Evolutionary conservation across 2,329 filamentous ascomycete genomes (phyloP).

Genomic region (Emergomyces africanus): DNA sequence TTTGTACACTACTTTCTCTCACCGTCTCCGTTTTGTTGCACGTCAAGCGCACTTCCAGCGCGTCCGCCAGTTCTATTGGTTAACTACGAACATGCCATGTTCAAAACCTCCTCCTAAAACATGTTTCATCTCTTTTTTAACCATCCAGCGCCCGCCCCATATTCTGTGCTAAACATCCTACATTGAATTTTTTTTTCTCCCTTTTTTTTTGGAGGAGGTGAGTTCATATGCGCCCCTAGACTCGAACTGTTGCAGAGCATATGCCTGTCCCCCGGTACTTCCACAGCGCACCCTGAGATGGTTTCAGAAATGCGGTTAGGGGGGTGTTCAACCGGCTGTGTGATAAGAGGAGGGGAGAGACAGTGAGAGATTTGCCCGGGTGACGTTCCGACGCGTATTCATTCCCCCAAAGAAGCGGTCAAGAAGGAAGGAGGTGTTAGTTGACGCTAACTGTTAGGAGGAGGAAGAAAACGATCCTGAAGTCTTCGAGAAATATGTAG

Average conservation of each 20-base stretch:
- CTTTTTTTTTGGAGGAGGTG: no score
- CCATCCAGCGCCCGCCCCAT: no score
- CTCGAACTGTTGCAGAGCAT: no score
- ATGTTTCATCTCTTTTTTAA: conserved; percentile 8
- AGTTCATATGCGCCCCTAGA: no score
- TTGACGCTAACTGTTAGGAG: neutral
- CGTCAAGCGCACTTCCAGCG: neutral
- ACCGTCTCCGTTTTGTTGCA: neutral
- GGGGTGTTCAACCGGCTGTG: neutral
- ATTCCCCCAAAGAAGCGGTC: neutral
- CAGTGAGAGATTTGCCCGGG: no score
- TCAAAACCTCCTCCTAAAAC: neutral
- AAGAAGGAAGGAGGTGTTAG: neutral
- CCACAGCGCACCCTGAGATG: neutral
- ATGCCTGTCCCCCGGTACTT: no score
- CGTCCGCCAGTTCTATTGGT: neutral
- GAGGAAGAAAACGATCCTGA: neutral
- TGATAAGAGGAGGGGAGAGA: no score
- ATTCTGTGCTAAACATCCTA: neutral
- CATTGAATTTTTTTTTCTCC: neutral
- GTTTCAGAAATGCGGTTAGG: neutral
- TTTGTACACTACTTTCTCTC: neutral
- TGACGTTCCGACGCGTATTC: neutral
- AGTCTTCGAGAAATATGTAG: neutral
- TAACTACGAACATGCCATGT: neutral